Evolutionary conservation across 257 asterid genomes (phyloP), one percentile per base, ranked within the genome.

Genomic region (Osmanthus fragrans): DNA sequence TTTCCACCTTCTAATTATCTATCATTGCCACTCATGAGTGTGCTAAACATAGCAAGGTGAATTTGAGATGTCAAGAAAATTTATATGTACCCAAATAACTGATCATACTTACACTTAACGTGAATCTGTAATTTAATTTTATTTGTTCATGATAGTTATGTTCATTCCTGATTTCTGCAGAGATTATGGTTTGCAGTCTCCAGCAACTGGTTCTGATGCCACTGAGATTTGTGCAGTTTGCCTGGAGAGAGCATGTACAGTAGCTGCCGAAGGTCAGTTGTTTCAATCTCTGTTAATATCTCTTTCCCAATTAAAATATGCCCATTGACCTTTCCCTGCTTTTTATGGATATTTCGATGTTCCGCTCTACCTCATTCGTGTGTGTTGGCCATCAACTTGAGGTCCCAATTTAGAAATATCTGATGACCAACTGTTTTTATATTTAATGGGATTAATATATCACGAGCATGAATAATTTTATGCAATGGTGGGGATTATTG

Each of bases 21-120:
- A 74, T 90, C 99, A 0, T 82, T 93, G 83, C 99, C 99, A 2
- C 96, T 96, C 83, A 77, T 90, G 92, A 96, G 99, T 25, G 92
- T 89, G 75, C 89, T 96, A 30, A 90, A 90, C 80, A 96, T 96
- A 45, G 99, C 98, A 75, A 92, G 99, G 99, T 93, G 81, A 77
- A 65, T 36, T 12, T 45, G 51, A 77, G 65, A 58, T 54, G 13
- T 13, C 54, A 69, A 25, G 15, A 34, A 32, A 25, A 45, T 12
- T 45, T 11, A 45, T 45, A 13, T 45, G 3, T 60, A 37, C 36
- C 45, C 73, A 19, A 56, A 56, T 56, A 56, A 21, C 10, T 56
- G 25, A n/a, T 19, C 29, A 5, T 56, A 56, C 65, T 56, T 4
- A 6, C n/a, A 36, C 40, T 40, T 40, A 40, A 40, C 0, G 3